Evolutionary conservation across 2,329 filamentous ascomycete species (phyloP), one percentile per base, ranked within the genome.

Genomic region (Penicillium expansum): DNA sequence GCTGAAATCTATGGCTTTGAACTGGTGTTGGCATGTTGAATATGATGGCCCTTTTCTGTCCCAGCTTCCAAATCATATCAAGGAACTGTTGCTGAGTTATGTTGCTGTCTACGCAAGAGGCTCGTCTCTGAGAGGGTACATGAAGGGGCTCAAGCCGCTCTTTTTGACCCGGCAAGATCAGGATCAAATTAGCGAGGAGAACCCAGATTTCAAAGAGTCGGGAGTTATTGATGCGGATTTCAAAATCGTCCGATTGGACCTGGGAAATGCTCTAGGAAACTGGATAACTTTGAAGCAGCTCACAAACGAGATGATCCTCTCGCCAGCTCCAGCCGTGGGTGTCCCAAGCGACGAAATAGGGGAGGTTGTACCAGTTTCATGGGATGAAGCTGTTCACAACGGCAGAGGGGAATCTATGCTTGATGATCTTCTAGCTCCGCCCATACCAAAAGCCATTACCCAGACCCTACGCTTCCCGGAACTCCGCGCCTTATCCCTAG

Each of bases 401-500:
- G 32, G 24, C 11, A 18, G 11, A 16, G 27, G 1, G 2, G 48
- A 60, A 6, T 11, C 38, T 24, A 37, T 47, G 18, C 3, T 33
- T 18, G 11, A 49, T 37, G 33, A 47, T 22, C 16, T 32, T 16
- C 18, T 52, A n/a, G 9, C 22, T 9, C 41, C 43, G 4, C 24
- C 57, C 5, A 60, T 69, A 4, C 62, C 65, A 5, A 66, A 65
- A 27, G 13, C 69, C 59, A 39, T 69, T 10, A 60, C 59, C 4
- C 67, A 65, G 27, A 56, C 59, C 5, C 65, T 73, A 20, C 74
- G 75, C 13, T 86, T 86, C 65, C 65, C 74, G 5, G 78, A 81
- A 42, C 74, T 88, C 22, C 83, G 80, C 33, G 82, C 81, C 55
- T 75, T 87, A 7, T 86, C 82, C 2, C 77, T 87, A 1, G 82